Conservation (phyloP, 345 rosid genomes). For the Atalantia buxifolia region DNA sequence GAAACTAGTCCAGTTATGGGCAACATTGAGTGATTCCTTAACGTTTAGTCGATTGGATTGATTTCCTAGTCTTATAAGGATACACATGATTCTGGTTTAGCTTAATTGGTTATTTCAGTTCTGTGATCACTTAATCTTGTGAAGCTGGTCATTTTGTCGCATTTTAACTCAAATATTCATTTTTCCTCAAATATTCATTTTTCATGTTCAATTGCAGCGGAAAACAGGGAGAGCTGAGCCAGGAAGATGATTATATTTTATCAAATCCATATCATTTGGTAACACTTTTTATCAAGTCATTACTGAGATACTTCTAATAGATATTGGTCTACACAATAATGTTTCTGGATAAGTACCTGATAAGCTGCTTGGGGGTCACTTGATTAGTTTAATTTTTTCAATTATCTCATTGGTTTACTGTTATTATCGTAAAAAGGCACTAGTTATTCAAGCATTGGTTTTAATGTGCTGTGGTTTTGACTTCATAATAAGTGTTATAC, state of each 20-base stretch:
- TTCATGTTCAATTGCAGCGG: slow-evolving; percentile 43
- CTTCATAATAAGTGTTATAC: neutral
- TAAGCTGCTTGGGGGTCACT: neutral
- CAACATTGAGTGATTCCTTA: neutral
- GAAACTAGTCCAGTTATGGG: neutral
- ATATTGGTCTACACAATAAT: slow-evolving; percentile 5
- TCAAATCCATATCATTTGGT: slow-evolving; percentile 98
- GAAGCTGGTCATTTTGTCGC: slow-evolving; percentile 9
- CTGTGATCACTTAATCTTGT: neutral
- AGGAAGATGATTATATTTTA: slow-evolving; percentile 86
- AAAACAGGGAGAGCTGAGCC: slow-evolving; percentile 67
- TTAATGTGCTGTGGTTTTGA: neutral
- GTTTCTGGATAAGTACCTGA: neutral
- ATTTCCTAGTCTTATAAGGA: neutral
- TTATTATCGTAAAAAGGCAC: neutral
- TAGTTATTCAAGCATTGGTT: neutral
- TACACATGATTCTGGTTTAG: neutral
- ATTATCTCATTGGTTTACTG: neutral
- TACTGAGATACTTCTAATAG: neutral
- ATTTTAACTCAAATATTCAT: slow-evolving; percentile 14
- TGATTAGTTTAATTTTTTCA: neutral
- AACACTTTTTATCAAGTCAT: slow-evolving; percentile 20
- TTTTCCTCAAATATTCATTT: slow-evolving; percentile 14
- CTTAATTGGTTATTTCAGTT: neutral
- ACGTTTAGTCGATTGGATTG: neutral